A percentile compares a stretch with the other conserved stretches of the same genome.
These are phyloP conservation scores for Quercus glauca DNA, from an alignment of 306 rosid genomes.

Conservation along the genomic window DNA sequence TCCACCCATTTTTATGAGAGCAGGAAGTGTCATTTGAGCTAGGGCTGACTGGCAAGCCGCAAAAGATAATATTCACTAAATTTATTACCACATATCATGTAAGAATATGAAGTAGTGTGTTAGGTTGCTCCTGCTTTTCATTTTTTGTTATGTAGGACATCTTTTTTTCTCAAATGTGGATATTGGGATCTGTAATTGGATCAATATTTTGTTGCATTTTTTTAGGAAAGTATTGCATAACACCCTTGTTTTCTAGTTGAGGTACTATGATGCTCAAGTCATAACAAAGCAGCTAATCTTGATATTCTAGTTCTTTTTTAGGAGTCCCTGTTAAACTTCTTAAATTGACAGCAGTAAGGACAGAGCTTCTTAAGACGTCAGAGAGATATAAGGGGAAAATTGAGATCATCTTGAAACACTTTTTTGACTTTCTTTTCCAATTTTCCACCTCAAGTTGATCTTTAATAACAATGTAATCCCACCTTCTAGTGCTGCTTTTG, in stretches of 20 bases:
- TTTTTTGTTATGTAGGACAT: neutral
- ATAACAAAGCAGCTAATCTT: neutral
- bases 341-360: neutral
- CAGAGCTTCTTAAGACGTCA: neutral
- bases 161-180: neutral
- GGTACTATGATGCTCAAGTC: neutral
- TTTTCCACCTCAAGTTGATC: neutral
- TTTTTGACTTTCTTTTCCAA: neutral
- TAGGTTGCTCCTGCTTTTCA: neutral
- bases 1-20: no score
- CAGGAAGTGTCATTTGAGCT: no score
- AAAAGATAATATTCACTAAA: neutral
- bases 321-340: neutral
- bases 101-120: neutral
- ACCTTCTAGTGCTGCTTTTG: conserved; percentile 15
- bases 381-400: neutral
- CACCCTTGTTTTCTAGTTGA: neutral
- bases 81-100: neutral
- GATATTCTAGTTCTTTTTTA: neutral
- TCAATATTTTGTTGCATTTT: neutral
- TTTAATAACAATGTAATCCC: neutral
- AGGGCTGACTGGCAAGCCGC: no score
- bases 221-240: neutral
- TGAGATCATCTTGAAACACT: neutral
- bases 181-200: neutral